Percentiles rank a stretch among this genome's conserved stretches.
Conservation (phyloP, 2,329 filamentous ascomycete genomes). For the Penicillium sp. region DNA sequence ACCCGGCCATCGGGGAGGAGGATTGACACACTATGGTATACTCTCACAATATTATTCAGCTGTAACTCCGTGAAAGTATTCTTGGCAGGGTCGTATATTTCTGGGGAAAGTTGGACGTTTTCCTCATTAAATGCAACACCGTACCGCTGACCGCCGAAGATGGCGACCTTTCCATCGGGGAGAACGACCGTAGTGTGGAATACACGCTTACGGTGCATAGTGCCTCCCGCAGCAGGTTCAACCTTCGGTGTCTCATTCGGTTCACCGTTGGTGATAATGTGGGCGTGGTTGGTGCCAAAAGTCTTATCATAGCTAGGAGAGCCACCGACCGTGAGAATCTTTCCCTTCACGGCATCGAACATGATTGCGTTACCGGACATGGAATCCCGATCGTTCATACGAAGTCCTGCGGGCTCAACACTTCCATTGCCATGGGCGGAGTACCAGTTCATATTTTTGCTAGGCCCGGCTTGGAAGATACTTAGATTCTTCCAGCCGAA, state of each 20-base stretch:
- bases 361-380: constrained; percentile 59
- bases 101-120: constrained; percentile 41
- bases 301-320: constrained; percentile 46
- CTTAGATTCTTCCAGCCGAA: constrained; percentile 49
- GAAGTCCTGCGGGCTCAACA: constrained; percentile 42
- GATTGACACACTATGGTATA: constrained; percentile 51
- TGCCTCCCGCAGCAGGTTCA: constrained; percentile 46
- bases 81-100: constrained; percentile 47
- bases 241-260: constrained; percentile 11
- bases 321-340: constrained; percentile 56
- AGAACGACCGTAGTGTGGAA: constrained; percentile 51
- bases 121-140: constrained; percentile 47
- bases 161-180: constrained; percentile 49
- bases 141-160: constrained; percentile 48
- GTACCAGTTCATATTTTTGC: constrained; percentile 58
- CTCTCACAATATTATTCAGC: constrained; percentile 22
- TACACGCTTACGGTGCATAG: constrained; percentile 44
- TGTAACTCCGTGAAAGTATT: constrained; percentile 38
- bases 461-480: constrained; percentile 57
- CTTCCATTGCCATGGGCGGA: constrained; percentile 45
- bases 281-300: constrained; percentile 44
- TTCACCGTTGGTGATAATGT: constrained; percentile 50
- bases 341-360: constrained; percentile 55
- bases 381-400: constrained; percentile 46
- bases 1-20: constrained; percentile 53